Conservation (phyloP, 148 eudicot species). For the Heliosperma pusillum region DNA sequence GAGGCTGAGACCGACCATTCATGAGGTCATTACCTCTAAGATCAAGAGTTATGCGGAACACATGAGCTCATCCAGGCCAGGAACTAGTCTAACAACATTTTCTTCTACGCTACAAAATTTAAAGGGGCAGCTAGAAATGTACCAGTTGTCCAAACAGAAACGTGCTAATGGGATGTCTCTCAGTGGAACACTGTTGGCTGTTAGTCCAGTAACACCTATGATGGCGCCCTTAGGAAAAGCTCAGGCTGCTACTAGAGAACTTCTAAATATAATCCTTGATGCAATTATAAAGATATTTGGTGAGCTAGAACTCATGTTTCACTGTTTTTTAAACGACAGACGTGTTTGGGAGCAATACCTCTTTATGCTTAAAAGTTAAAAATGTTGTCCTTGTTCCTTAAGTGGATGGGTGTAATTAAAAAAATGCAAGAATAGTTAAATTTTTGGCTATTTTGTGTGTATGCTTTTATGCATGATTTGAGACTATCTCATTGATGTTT, state of each 20-base stretch:
- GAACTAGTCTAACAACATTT: conserved; percentile 50
- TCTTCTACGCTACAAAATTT: conserved; percentile 56
- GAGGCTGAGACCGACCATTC: conserved; percentile 88
- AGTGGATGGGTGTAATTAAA: neutral
- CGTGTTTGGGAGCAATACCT: neutral
- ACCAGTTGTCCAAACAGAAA: conserved; percentile 68
- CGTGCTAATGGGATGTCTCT: conserved; percentile 64
- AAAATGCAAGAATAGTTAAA: neutral
- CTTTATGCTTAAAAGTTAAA: neutral
- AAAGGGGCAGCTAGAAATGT: conserved; percentile 74
- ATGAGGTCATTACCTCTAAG: conserved; percentile 73
- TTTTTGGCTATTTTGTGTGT: neutral
- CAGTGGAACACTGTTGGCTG: conserved; percentile 66
- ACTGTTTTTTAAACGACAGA: neutral
- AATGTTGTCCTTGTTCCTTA: neutral
- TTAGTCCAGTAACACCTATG: conserved; percentile 90
- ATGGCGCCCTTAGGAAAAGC: conserved; percentile 96
- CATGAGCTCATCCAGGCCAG: conserved; percentile 52
- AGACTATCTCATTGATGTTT: conserved; percentile 25
- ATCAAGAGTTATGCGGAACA: conserved; percentile 75
- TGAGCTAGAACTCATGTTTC: conserved; percentile 29
- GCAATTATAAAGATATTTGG: conserved; percentile 80
- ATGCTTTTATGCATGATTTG: conserved; percentile 4
- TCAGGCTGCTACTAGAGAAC: conserved; percentile 85
- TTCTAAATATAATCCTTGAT: conserved; percentile 74